Conservation (phyloP, 1,139 yeast species). For the Yamadazyma diospyri region DNA sequence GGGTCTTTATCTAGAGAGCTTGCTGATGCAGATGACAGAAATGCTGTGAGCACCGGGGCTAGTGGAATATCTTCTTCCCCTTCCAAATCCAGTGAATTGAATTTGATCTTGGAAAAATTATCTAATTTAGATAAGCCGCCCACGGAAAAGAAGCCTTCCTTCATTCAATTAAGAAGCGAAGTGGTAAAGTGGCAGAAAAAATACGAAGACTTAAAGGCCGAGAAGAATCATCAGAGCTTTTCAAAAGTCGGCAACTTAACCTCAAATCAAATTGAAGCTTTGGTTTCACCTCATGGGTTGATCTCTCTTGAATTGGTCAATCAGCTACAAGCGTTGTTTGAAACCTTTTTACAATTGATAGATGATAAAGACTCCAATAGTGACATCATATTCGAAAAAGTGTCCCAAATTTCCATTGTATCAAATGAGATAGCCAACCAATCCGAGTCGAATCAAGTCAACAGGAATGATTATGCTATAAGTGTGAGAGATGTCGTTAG, state of each 20-base stretch:
- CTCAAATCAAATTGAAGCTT: constrained; percentile 25
- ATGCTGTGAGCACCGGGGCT: constrained; percentile 1
- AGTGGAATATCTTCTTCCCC: not conserved
- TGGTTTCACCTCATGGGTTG: constrained; percentile 38
- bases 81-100: constrained; percentile 9
- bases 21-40: not conserved
- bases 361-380: constrained; percentile 32
- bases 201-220: constrained; percentile 40
- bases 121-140: constrained; percentile 16
- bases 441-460: constrained; percentile 34
- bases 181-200: constrained; percentile 44
- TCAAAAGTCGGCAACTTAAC: constrained; percentile 20
- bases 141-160: constrained; percentile 12
- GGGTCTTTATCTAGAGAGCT: constrained; percentile 13
- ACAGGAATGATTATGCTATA: constrained; percentile 32
- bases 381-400: constrained; percentile 49
- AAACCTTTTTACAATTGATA: constrained; percentile 37
- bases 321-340: constrained; percentile 46
- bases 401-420: constrained; percentile 49
- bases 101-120: constrained; percentile 21
- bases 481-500: constrained; percentile 68
- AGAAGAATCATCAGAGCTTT: constrained; percentile 22
- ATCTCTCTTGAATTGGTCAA: constrained; percentile 44
- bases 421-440: constrained; percentile 48
- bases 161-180: constrained; percentile 28